Evolutionary conservation across 139 green algal species (phyloP).

Genomic region (Tetradesmus obliquus): DNA sequence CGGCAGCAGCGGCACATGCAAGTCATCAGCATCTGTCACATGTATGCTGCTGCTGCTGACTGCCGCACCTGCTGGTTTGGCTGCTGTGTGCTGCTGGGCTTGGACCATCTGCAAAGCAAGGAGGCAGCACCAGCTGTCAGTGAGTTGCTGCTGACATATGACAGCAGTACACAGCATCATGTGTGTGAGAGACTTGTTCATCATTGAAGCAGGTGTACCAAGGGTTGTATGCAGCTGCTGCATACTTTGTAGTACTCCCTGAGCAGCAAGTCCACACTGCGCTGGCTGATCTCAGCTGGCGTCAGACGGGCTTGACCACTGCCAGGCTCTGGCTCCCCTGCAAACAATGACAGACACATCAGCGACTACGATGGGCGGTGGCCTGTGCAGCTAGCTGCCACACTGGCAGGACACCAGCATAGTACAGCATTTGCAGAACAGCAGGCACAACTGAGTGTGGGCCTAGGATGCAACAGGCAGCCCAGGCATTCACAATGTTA

Average conservation of each 20-base stretch:
- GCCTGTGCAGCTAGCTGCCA: too few relatives aligned
- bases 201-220: too few relatives aligned
- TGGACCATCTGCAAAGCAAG: neutral
- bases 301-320: neutral
- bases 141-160: neutral
- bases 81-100: neutral
- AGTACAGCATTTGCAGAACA: neutral
- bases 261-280: constrained; percentile 31
- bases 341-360: neutral
- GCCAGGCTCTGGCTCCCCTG: neutral
- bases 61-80: neutral
- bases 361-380: too few relatives aligned
- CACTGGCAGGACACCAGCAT: neutral
- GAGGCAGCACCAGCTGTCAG: neutral
- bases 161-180: too few relatives aligned
- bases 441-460: neutral
- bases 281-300: constrained; percentile 23
- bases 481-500: neutral
- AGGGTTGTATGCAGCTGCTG: neutral
- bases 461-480: neutral
- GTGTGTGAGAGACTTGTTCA: too few relatives aligned
- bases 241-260: constrained; percentile 17
- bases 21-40: too few relatives aligned
- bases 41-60: neutral
- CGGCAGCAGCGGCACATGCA: neutral